These are phyloP conservation scores for Cyberlindnera mycetangii DNA, from an alignment of 805 yeast species.

Conservation along the genomic window DNA sequence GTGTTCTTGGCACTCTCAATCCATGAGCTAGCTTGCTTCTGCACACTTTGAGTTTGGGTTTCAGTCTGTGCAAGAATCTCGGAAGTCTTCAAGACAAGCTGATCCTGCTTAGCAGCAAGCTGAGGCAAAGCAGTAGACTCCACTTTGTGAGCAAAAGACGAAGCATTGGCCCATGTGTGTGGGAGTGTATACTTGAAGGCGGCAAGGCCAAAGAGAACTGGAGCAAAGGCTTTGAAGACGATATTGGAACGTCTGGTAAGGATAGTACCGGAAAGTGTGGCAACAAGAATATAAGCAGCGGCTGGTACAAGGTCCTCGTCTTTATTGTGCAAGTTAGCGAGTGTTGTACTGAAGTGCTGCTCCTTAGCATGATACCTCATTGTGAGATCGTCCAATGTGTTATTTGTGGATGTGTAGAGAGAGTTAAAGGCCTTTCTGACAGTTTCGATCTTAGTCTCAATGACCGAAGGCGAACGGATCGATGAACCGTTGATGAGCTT, in stretches of 20 bases:
- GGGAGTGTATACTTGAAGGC: conserved; percentile 75
- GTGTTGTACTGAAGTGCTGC: conserved; percentile 57
- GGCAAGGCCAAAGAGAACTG: conserved; percentile 55
- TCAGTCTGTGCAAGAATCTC: conserved; percentile 43
- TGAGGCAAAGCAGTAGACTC: conserved; percentile 62
- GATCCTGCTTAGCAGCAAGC: conserved; percentile 59
- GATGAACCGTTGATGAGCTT: conserved; percentile 53
- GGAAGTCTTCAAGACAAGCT: conserved; percentile 43
- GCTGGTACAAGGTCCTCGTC: conserved; percentile 73
- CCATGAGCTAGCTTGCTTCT: conserved; percentile 31
- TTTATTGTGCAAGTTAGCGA: conserved; percentile 60
- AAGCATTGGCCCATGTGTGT: conserved; percentile 61
- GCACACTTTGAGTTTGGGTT: conserved; percentile 15
- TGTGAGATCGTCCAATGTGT: conserved; percentile 45
- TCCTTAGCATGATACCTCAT: conserved; percentile 55
- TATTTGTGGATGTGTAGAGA: conserved; percentile 28
- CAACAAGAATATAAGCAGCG: conserved; percentile 62
- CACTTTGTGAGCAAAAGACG: conserved; percentile 52
- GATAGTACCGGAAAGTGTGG: conserved; percentile 69
- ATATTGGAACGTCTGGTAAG: conserved; percentile 65
- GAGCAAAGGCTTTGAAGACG: conserved; percentile 51
- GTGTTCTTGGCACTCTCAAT: conserved; percentile 11
- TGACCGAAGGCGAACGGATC: conserved; percentile 46
- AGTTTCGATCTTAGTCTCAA: conserved; percentile 47
- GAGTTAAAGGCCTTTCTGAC: conserved; percentile 41